phyloP scores from a whole-genome alignment of 176 grass and related monocot genomes.

The Bonia amplexicaulis region DNA sequence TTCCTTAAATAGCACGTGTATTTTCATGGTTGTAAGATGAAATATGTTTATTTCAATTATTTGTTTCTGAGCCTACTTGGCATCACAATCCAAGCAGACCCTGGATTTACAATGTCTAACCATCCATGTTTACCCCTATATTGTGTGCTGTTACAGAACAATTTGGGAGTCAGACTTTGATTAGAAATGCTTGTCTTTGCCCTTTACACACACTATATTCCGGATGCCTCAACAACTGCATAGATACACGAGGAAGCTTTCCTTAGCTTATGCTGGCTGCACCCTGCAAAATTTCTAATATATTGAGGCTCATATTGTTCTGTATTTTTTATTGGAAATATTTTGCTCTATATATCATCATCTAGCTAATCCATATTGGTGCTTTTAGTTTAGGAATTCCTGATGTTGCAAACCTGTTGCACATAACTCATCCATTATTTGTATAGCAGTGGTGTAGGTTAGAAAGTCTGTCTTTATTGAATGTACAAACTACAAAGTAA shows the following conservation, averaged over 20 bases:
- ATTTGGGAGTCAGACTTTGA: not conserved
- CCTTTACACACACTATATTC: not conserved
- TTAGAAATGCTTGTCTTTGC: not conserved
- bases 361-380: not conserved
- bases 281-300: not conserved
- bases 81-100: not conserved
- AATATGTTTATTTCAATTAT: not conserved
- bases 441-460: not conserved
- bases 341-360: not conserved
- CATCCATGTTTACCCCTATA: not conserved
- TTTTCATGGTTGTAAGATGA: not conserved
- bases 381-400: not conserved
- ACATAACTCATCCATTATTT: not conserved
- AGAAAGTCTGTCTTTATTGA: not conserved
- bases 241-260: not conserved
- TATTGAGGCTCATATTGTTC: not conserved
- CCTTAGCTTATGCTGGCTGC: not conserved
- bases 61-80: not conserved
- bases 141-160: not conserved
- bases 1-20: not conserved
- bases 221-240: not conserved
- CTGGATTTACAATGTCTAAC: not conserved
- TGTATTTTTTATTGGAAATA: not conserved
- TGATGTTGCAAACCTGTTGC: not conserved
- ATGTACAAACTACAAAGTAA: not conserved